These are phyloP conservation scores for Blastobotrys terrestris DNA, from an alignment of 805 yeast genomes.

Conservation along the genomic window DNA sequence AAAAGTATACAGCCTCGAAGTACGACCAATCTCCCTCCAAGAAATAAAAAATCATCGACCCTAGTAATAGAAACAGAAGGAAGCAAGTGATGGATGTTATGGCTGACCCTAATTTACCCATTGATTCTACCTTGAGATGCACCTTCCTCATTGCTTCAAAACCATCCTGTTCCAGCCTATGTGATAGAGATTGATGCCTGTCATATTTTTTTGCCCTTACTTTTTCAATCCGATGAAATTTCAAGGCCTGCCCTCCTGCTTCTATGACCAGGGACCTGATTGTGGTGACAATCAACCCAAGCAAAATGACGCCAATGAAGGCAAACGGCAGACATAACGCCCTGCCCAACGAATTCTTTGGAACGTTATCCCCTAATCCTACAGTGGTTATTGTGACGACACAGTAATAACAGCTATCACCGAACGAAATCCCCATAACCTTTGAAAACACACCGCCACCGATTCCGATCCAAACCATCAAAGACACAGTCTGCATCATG, in stretches of 20 bases:
- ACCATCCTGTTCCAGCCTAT: slow-evolving; percentile 23
- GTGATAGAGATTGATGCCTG: neutral
- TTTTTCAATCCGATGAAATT: slow-evolving; percentile 59
- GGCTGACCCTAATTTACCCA: slow-evolving; percentile 25
- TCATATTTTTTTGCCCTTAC: slow-evolving; percentile 35
- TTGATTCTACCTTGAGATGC: slow-evolving; percentile 33
- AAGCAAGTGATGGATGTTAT: slow-evolving; percentile 41
- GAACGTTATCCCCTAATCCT: slow-evolving; percentile 73
- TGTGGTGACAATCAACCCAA: slow-evolving; percentile 70
- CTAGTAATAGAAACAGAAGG: slow-evolving; percentile 57
- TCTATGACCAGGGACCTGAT: slow-evolving; percentile 58
- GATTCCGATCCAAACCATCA: slow-evolving; percentile 63
- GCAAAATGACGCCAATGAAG: slow-evolving; percentile 58
- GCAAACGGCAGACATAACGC: slow-evolving; percentile 59
- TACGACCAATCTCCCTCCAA: slow-evolving; percentile 65
- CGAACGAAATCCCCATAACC: slow-evolving; percentile 45
- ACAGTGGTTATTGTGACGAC: slow-evolving; percentile 69
- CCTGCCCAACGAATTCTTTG: slow-evolving; percentile 46
- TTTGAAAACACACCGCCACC: slow-evolving; percentile 58
- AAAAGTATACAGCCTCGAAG: slow-evolving; percentile 66
- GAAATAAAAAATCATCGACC: slow-evolving; percentile 56
- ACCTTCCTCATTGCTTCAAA: slow-evolving; percentile 54
- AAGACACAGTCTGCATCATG: slow-evolving; percentile 61
- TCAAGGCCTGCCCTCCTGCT: slow-evolving; percentile 56
- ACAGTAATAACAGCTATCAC: slow-evolving; percentile 67